Percentiles rank a stretch among this genome's conserved stretches.
phyloP scores from a whole-genome alignment of 192 early-diverging fungal species.

The Piromyces finnis region DNA sequence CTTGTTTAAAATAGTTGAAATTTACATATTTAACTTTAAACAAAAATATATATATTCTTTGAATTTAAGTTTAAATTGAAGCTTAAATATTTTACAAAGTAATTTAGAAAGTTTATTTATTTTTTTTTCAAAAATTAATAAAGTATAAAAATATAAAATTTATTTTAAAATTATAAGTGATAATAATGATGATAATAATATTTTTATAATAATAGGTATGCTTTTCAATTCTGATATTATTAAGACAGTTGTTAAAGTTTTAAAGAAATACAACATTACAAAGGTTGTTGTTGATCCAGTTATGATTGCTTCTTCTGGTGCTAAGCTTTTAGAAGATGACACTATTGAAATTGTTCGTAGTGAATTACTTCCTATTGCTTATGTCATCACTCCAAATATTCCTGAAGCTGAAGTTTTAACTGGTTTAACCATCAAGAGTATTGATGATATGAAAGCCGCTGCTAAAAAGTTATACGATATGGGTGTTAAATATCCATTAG shows the following conservation, averaged over 20 bases:
- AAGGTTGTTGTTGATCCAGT: constrained; percentile 65
- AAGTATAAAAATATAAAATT: no score
- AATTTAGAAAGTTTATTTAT: no score
- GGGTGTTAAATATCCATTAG: constrained; percentile 35
- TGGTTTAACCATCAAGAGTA: constrained; percentile 15
- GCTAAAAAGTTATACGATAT: constrained; percentile 27
- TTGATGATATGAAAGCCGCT: constrained; percentile 42
- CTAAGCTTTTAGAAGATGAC: constrained; percentile 31
- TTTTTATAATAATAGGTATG: no score
- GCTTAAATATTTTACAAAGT: no score
- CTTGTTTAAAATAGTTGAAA: no score
- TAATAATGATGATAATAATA: background rate
- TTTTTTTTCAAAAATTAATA: no score
- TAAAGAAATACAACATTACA: constrained; percentile 16
- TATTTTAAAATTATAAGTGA: background rate
- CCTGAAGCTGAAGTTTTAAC: constrained; percentile 61
- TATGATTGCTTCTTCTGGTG: constrained; percentile 64
- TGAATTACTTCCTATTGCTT: constrained; percentile 48
- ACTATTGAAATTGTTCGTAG: constrained; percentile 32
- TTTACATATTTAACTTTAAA: no score
- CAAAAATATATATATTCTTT: no score
- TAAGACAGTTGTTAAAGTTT: constrained; percentile 21
- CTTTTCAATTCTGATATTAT: constrained; percentile 47
- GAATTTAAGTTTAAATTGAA: no score
- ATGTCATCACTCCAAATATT: constrained; percentile 63